Evolutionary conservation across 352 stramenopile species (phyloP), one percentile per base, ranked within the genome.

Genomic region (Phytopythium aichiense): DNA sequence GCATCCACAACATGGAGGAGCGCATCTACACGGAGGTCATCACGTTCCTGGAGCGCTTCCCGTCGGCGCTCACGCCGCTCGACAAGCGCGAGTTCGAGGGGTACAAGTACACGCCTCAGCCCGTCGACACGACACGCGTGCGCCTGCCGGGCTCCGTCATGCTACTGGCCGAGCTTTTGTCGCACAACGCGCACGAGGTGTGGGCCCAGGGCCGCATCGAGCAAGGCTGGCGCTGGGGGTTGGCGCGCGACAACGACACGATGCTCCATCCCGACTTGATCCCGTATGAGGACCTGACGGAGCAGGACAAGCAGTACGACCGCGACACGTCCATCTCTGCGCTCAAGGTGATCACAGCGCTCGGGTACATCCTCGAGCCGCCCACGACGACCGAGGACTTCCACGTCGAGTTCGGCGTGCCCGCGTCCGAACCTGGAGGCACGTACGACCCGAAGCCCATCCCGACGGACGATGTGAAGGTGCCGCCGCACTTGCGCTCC

Each of bases 221-320:
- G 4, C 84, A 92, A 63, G 84, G 81, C 25, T 91, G 84, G 81
- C 73, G 75, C 16, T 92, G 78, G 77, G 81, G 81, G 1, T 65
- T 68, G 0, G 55, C 76, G 48, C 81, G 83, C 38, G 79, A 92
- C 70, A 91, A 92, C 43, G 81, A 90, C 59, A 68, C 71, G 25
- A 70, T 79, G 59, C 70, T 92, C 25, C 84, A 91, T 45, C 81
- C 79, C 1, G 81, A 93, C 30, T 61, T 93, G 33, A 66, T 91
- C 22, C 77, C 84, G 33, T 93, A 93, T 61, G 79, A 91, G 66
- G 73, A 65, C 13, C 70, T 93, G 11, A 86, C 81, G 0, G 84
- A 93, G 42, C 67, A 91, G 64, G 77, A 84, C 65, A 93, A 93
- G 48, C 81, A 91, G 61, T 91, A 93, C 56, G 84, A 91, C 64